A percentile compares a stretch with the other conserved stretches of the same genome.
Conservation (phyloP, 228 moss, liverwort and hornwort species). For the Sphagnum magellanicum region DNA sequence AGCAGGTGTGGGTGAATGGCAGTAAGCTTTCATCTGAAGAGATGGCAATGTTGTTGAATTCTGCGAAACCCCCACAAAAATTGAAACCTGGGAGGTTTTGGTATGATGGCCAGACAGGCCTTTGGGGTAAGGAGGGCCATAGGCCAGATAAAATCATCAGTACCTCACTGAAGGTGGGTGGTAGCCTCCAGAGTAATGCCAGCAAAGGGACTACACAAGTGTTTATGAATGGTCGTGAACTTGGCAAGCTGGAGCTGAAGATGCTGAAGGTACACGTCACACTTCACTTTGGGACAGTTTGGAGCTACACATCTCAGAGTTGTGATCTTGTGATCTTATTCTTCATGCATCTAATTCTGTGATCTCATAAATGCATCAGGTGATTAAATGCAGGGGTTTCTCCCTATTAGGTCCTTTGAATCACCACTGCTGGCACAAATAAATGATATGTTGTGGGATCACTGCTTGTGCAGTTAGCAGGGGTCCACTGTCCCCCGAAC, state of each 20-base stretch:
- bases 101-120: slow-evolving; percentile 95
- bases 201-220: slow-evolving; percentile 88
- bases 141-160: slow-evolving; percentile 86
- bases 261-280: slow-evolving; percentile 68
- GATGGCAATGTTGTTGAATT: slow-evolving; percentile 53
- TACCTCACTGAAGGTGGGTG: slow-evolving; percentile 74
- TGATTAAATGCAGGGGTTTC: no score
- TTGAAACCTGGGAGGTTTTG: slow-evolving; percentile 90
- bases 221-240: slow-evolving; percentile 86
- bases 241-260: slow-evolving; percentile 90
- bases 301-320: background rate
- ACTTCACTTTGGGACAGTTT: no score
- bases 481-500: slow-evolving; percentile 74
- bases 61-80: slow-evolving; percentile 65
- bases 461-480: slow-evolving; percentile 61
- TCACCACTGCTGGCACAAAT: no score
- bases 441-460: no score
- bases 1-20: slow-evolving; percentile 71
- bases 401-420: no score
- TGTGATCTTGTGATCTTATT: background rate
- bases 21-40: slow-evolving; percentile 64
- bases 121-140: slow-evolving; percentile 98
- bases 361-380: no score
- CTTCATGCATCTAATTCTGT: background rate
- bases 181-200: slow-evolving; percentile 47